These are phyloP conservation scores for Barnettozyma wickerhamii DNA, from an alignment of 805 yeast species.

Conservation along the genomic window DNA sequence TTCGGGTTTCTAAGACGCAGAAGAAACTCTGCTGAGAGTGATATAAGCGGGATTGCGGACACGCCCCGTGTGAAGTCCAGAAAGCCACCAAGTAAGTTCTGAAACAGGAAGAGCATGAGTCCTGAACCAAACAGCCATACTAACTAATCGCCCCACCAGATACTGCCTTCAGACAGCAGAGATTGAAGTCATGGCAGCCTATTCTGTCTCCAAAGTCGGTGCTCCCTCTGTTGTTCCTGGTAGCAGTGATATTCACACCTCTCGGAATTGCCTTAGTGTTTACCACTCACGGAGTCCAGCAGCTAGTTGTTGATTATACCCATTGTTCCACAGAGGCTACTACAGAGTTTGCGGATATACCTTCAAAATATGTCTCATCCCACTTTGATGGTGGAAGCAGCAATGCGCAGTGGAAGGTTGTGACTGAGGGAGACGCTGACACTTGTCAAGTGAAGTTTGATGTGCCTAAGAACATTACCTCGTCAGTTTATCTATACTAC, in stretches of 20 bases:
- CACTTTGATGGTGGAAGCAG: conserved; percentile 44
- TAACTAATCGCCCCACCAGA: conserved; percentile 36
- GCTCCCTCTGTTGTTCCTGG: conserved; percentile 70
- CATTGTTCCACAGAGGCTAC: conserved; percentile 56
- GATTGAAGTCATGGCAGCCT: conserved; percentile 69
- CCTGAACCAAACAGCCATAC: conserved; percentile 16
- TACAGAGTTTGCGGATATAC: conserved; percentile 44
- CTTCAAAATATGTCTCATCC: conserved; percentile 49
- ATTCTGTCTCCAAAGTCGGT: conserved; percentile 90
- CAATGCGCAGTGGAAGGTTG: conserved; percentile 62
- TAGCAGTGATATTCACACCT: conserved; percentile 82
- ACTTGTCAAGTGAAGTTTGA: conserved; percentile 69
- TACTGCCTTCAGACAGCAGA: conserved; percentile 76
- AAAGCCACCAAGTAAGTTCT: conserved; percentile 44
- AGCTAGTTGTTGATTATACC: conserved; percentile 70
- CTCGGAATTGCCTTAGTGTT: conserved; percentile 81
- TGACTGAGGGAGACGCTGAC: conserved; percentile 33
- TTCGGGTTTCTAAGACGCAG: conserved; percentile 23
- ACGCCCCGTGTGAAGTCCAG: conserved; percentile 37
- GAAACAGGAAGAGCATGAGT: no score
- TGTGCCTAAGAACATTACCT: conserved; percentile 63
- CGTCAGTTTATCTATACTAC: conserved; percentile 77
- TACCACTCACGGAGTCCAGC: conserved; percentile 78
- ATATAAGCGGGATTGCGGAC: conserved; percentile 23
- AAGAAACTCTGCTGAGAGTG: conserved; percentile 27